These are phyloP conservation scores for Hanseniaspora jakobsenii DNA, from an alignment of 805 yeast genomes.

Conservation along the genomic window DNA sequence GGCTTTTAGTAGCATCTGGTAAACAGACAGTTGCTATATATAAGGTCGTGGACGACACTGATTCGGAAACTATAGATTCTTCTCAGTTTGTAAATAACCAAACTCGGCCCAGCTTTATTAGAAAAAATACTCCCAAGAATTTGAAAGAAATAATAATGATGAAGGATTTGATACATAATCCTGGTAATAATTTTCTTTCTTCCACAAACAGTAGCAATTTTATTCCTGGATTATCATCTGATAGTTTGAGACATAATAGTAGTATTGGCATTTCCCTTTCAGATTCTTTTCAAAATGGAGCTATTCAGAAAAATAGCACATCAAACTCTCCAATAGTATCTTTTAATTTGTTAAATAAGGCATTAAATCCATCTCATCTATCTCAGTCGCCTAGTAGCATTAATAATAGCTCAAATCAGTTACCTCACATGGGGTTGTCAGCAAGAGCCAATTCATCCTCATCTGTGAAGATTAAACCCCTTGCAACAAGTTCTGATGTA, in stretches of 20 bases:
- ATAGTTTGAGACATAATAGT: neutral
- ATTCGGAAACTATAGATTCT: neutral
- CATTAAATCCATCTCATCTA: conserved; percentile 17
- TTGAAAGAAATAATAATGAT: conserved; percentile 8
- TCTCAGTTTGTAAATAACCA: neutral
- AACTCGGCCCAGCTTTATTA: conserved; percentile 4
- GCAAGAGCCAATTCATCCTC: conserved; percentile 19
- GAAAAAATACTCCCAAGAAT: neutral
- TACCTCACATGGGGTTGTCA: conserved; percentile 13
- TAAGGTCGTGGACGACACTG: neutral
- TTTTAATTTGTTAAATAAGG: conserved; percentile 5
- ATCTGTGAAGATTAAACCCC: conserved; percentile 19
- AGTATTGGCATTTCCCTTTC: neutral
- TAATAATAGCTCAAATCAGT: conserved; percentile 1
- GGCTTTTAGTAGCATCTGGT: conserved; percentile 5
- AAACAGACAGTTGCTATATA: conserved; percentile 7
- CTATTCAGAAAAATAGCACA: neutral
- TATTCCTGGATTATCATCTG: no score
- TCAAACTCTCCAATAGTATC: conserved; percentile 9
- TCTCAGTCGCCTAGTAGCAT: conserved; percentile 17
- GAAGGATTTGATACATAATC: conserved; percentile 8
- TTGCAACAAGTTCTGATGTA: conserved; percentile 29
- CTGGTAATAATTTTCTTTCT: no score
- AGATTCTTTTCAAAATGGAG: neutral
- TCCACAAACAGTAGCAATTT: no score